These are phyloP conservation scores for Plasmodium gaboni DNA, from an alignment of 169 alveolate species.

Conservation along the genomic window DNA sequence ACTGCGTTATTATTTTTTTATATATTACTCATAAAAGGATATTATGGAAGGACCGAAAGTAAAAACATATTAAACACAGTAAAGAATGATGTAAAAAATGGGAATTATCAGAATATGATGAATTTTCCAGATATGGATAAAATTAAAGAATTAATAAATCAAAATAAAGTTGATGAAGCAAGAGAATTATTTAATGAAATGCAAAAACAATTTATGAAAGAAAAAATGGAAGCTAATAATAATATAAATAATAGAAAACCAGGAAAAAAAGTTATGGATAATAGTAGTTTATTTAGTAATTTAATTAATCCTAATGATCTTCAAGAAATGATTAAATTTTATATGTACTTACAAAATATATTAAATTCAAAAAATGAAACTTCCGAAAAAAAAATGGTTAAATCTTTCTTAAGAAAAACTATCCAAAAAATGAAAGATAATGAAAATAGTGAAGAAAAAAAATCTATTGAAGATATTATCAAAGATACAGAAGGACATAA, in stretches of 20 bases:
- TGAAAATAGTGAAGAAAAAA: slow-evolving; percentile 63
- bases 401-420: slow-evolving; percentile 70
- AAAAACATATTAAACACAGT: slow-evolving; percentile 13
- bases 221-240: slow-evolving; percentile 10
- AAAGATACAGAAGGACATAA: slow-evolving; percentile 72
- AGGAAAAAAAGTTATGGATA: neutral
- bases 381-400: slow-evolving; percentile 73
- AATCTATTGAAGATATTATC: slow-evolving; percentile 65
- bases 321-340: slow-evolving; percentile 69
- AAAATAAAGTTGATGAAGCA: slow-evolving; percentile 58
- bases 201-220: slow-evolving; percentile 2
- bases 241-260: slow-evolving; percentile 2
- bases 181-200: slow-evolving; percentile 38
- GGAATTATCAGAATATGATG: neutral
- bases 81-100: slow-evolving; percentile 8
- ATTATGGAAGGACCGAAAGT: slow-evolving; percentile 17
- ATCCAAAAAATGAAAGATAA: slow-evolving; percentile 72
- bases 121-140: slow-evolving; percentile 14
- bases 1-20: too few relatives aligned
- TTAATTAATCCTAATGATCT: slow-evolving; percentile 62
- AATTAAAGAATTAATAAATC: slow-evolving; percentile 32
- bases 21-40: neutral
- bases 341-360: slow-evolving; percentile 67
- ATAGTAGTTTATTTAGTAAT: slow-evolving; percentile 15
- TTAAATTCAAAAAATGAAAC: slow-evolving; percentile 66